phyloP scores from a whole-genome alignment of 208 protist species.

The Trypanosoma rangeli region DNA sequence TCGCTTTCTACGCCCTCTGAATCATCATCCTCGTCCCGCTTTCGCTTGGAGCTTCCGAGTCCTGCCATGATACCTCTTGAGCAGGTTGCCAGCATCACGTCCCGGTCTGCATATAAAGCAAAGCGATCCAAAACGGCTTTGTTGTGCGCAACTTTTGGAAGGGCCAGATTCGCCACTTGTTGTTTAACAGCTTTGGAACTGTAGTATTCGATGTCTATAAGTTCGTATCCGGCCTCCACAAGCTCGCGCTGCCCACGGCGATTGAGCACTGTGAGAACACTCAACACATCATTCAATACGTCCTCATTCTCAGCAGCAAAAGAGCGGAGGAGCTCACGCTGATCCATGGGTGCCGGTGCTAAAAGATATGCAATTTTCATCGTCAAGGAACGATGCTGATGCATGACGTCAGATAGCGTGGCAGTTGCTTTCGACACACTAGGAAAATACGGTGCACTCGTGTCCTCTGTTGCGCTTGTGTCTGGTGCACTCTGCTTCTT shows the following conservation, averaged over 20 bases:
- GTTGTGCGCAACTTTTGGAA: constrained; percentile 32
- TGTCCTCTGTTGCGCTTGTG: neutral
- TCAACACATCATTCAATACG: constrained; percentile 16
- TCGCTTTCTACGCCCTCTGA: constrained; percentile 18
- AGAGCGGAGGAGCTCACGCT: neutral
- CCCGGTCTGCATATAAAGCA: constrained; percentile 33
- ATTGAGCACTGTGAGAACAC: constrained; percentile 18
- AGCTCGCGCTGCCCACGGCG: constrained; percentile 39
- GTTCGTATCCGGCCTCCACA: constrained; percentile 40
- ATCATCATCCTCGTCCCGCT: constrained; percentile 12
- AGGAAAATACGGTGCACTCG: neutral
- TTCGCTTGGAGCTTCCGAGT: constrained; percentile 28
- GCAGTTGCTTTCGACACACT: neutral
- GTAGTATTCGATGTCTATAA: constrained; percentile 54
- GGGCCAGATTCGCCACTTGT: constrained; percentile 54
- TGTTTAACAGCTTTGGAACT: constrained; percentile 40
- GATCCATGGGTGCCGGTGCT: constrained; percentile 19
- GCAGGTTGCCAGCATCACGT: constrained; percentile 31
- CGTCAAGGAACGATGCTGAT: constrained; percentile 13
- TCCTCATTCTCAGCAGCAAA: constrained; percentile 14
- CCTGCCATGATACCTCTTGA: constrained; percentile 39
- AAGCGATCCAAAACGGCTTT: constrained; percentile 29
- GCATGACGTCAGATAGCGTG: constrained; percentile 6
- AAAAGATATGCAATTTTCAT: constrained; percentile 28
- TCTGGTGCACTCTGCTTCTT: neutral